phyloP scores from a whole-genome alignment of 208 protist genomes.

The Trichomonas tenax region DNA sequence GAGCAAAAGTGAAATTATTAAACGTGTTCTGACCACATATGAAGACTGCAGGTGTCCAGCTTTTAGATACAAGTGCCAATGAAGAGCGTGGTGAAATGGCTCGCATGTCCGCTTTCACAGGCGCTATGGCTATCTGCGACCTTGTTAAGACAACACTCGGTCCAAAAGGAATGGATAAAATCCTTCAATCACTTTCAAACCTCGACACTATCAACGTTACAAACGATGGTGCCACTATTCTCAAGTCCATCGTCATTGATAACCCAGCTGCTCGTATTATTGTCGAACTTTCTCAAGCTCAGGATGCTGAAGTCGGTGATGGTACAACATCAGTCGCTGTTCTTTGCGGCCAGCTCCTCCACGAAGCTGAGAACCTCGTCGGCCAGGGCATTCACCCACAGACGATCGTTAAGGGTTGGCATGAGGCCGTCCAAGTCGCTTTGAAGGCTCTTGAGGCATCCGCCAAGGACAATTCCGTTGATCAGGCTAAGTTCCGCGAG shows the following conservation, averaged over 20 bases:
- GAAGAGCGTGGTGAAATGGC: slow-evolving; percentile 21
- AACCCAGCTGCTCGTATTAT: slow-evolving; percentile 96
- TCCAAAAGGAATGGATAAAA: slow-evolving; percentile 96
- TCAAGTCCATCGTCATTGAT: slow-evolving; percentile 90
- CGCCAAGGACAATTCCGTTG: slow-evolving; percentile 32
- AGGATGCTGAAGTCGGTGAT: slow-evolving; percentile 98
- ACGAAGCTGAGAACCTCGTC: slow-evolving; percentile 88
- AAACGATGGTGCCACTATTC: slow-evolving; percentile 99
- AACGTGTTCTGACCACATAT: neutral
- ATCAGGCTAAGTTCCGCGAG: slow-evolving; percentile 69
- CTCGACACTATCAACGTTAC: slow-evolving; percentile 76
- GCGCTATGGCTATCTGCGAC: slow-evolving; percentile 79
- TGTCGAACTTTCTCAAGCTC: slow-evolving; percentile 73
- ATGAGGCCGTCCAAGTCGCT: slow-evolving; percentile 58
- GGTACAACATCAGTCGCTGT: slow-evolving; percentile 97
- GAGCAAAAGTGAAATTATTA: neutral
- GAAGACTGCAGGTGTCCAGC: neutral
- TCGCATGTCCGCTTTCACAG: slow-evolving; percentile 58
- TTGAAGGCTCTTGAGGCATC: slow-evolving; percentile 45
- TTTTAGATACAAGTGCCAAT: neutral
- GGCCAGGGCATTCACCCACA: slow-evolving; percentile 94
- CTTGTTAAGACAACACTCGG: slow-evolving; percentile 97
- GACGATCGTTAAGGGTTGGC: slow-evolving; percentile 62
- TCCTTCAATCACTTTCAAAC: slow-evolving; percentile 54
- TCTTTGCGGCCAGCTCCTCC: slow-evolving; percentile 88